Evolutionary conservation across 2,329 filamentous ascomycete genomes (phyloP).

Genomic region (Biscogniauxia marginata): DNA sequence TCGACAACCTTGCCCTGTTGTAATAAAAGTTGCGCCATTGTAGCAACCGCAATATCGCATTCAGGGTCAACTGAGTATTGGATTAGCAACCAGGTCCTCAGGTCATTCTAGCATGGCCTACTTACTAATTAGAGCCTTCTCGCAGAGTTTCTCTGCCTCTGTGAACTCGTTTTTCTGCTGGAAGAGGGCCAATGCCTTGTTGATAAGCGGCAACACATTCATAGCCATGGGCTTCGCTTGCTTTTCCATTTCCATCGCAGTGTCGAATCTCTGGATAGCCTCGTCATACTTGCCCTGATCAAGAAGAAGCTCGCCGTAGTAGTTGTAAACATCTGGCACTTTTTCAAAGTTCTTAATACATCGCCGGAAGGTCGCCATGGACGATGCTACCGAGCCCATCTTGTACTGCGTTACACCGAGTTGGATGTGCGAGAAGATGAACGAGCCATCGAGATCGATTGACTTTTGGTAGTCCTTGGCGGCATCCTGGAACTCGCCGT

Average conservation of each 20-base stretch:
- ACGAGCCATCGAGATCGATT: conserved; percentile 90
- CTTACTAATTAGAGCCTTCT: conserved; percentile 96
- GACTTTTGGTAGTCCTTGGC: conserved; percentile 99
- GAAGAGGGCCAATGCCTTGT: conserved; percentile 95
- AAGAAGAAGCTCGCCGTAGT: conserved; percentile 94
- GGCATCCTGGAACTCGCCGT: conserved; percentile 86
- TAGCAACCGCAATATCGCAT: conserved; percentile 97
- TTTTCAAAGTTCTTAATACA: conserved; percentile 99
- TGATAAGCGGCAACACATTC: conserved; percentile 96
- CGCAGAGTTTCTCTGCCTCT: conserved; percentile 93
- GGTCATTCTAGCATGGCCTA: conserved; percentile 26
- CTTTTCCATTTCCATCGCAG: conserved; percentile 98
- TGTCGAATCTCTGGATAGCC: conserved; percentile 97
- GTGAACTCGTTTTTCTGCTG: conserved; percentile 97
- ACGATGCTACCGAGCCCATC: conserved; percentile 96
- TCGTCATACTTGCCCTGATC: conserved; percentile 96
- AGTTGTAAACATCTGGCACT: conserved; percentile 98
- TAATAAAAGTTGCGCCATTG: conserved; percentile 94
- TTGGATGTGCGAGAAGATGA: conserved; percentile 99
- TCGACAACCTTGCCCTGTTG: conserved; percentile 97
- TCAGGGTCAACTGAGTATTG: conserved; percentile 79
- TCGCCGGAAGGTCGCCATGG: conserved; percentile 95
- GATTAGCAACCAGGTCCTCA: conserved; percentile 33
- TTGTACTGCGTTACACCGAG: conserved; percentile 99
- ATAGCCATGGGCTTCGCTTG: conserved; percentile 89